Base-by-base conservation (phyloP, 2,329 filamentous ascomycete species). In the Dissoconium aciculare region DNA sequence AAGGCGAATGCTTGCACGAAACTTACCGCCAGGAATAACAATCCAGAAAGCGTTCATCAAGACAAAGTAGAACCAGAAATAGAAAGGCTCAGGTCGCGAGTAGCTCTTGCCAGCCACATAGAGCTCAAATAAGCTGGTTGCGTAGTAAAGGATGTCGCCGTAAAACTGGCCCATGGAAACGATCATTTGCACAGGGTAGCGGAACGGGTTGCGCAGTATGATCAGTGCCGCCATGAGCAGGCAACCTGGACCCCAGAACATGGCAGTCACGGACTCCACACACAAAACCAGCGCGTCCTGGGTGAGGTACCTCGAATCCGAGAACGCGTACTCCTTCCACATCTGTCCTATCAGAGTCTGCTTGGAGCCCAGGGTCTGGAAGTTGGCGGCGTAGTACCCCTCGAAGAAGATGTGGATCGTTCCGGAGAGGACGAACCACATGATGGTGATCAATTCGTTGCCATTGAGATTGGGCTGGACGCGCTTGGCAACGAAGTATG, bases 241-340 rank as follows among this genome's bases (percentile, higher is more conserved):
- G 38, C 67, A 74, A 5, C 73, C 55, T 3, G 72, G 71, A 4
- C 72, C 72, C 72, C 71, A 76, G 43, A 61, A 57, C 58, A 85
- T 78, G 25, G 74, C 74, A 1, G 84, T 92, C 39, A 92, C 71
- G 11, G 68, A 72, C 63, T 93, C 84, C 54, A 92, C 76, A 53
- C 79, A 85, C n/a, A 92, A 62, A 44, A 89, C 83, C 46, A 92
- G 84, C 1, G 76, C 67, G 49, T 89, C 79, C 11, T 74, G 73
- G 2, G 77, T 84, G 44, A 93, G 61, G 50, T 93, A 93, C 26
- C 84, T 69, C 32, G 83, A 91, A 58, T 93, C 84, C 2, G 80
- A 85, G 17, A 85, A 66, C 3, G 80, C 68, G 52, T 93, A 93
- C 56, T 93, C 84, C 52, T 93, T 93, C 84, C 84, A 93, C 26